Evolutionary conservation across 2,329 filamentous ascomycete species (phyloP).

Genomic region (Arthrinium puccinioides): DNA sequence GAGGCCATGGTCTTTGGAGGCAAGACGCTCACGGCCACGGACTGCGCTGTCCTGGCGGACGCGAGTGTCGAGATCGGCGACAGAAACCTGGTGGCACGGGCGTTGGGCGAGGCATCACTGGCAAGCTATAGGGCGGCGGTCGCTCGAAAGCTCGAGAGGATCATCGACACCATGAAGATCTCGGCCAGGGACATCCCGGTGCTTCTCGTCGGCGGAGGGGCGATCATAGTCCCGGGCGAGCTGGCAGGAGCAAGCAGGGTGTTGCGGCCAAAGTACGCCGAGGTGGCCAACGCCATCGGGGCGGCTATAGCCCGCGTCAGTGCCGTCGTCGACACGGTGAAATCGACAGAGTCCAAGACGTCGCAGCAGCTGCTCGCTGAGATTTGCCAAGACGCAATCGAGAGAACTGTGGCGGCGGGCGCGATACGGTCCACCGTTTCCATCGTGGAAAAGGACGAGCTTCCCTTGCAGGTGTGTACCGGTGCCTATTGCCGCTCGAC

Average conservation of each 20-base stretch:
- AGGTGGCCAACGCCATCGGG: conserved; percentile 58
- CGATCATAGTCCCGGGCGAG: conserved; percentile 48
- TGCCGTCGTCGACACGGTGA: conserved; percentile 42
- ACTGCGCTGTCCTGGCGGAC: conserved; percentile 35
- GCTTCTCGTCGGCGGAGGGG: conserved; percentile 56
- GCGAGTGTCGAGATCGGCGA: conserved; percentile 33
- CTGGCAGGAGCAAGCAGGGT: conserved; percentile 49
- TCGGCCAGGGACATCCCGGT: conserved; percentile 52
- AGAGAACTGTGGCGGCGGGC: conserved; percentile 36
- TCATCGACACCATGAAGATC: conserved; percentile 56
- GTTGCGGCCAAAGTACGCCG: conserved; percentile 47
- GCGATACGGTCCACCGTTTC: conserved; percentile 34
- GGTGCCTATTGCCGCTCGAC: not conserved
- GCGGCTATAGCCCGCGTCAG: conserved; percentile 56
- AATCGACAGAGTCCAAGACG: conserved; percentile 36
- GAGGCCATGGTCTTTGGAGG: conserved; percentile 52
- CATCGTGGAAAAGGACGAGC: conserved; percentile 43
- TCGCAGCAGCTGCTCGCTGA: conserved; percentile 28
- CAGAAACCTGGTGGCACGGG: conserved; percentile 13
- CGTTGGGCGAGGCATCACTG: conserved; percentile 16
- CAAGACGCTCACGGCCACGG: conserved; percentile 49
- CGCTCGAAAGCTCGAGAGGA: conserved; percentile 20
- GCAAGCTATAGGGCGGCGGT: conserved; percentile 15
- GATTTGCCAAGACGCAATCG: conserved; percentile 32
- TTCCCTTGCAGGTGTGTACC: conserved; percentile 41